Percentiles rank a stretch among this genome's conserved stretches.
phyloP scores from a whole-genome alignment of 179 eudicot genomes.

The Amaranthus tricolor region DNA sequence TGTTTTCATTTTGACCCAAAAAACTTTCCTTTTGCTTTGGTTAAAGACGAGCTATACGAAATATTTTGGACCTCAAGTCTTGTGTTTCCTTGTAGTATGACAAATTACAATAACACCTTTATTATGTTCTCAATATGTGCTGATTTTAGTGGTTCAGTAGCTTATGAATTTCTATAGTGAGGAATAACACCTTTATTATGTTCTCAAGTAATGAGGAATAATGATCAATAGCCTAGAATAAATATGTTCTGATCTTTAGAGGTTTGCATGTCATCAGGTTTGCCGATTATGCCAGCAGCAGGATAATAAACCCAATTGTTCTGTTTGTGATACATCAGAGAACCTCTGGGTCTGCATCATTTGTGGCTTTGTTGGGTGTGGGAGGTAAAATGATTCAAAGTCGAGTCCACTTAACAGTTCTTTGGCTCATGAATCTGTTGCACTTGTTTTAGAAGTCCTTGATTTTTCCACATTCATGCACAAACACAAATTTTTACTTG shows the following conservation, averaged over 20 bases:
- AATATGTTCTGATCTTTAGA: slow-evolving; percentile 3
- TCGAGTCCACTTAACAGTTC: too few species aligned
- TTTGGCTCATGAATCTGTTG: too few species aligned
- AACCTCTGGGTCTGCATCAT: slow-evolving; percentile 85
- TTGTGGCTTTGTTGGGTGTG: slow-evolving; percentile 98
- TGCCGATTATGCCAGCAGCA: slow-evolving; percentile 89
- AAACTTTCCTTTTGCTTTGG: too few species aligned
- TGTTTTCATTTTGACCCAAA: too few species aligned
- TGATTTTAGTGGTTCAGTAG: too few species aligned
- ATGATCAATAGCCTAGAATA: background rate
- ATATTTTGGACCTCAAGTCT: background rate
- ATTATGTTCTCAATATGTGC: background rate
- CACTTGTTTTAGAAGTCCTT: too few species aligned
- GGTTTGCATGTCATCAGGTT: slow-evolving; percentile 46
- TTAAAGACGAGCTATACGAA: background rate
- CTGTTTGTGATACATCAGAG: slow-evolving; percentile 67
- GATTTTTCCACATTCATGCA: too few species aligned
- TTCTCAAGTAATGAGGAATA: too few species aligned
- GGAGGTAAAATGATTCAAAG: slow-evolving; percentile 53
- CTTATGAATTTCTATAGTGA: background rate
- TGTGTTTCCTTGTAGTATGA: background rate
- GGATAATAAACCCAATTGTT: slow-evolving; percentile 77
- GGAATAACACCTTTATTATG: too few species aligned
- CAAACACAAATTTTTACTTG: too few species aligned
- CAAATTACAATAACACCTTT: background rate